Evolutionary conservation across 306 rosid species (phyloP), one percentile per base, ranked within the genome.

Genomic region (Rubus idaeus): DNA sequence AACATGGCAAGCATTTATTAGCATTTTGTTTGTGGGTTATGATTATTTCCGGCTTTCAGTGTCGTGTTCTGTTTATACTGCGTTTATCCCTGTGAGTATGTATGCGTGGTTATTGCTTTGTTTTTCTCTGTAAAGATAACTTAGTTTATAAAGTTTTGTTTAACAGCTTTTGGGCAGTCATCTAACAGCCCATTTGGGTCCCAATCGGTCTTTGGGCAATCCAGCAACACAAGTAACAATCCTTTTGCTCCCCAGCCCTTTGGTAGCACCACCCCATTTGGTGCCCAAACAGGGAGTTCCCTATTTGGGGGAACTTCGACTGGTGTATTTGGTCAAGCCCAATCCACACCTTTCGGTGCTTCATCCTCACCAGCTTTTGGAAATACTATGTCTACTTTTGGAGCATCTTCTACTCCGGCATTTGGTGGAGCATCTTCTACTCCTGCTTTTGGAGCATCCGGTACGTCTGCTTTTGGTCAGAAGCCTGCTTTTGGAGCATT

Each of bases 231-330:
- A 44, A 87, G 35, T 77, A 87, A 57, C 82, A 89, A 89, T 81
- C 97, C 97, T 45, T 92, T 93, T 87, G 91, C 93, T 37, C 88
- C 98, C 16, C 91, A 87, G 69, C 94, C 99, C 10, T 96, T 88
- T 83, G 96, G 97, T 61, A 86, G 83, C 67, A 65, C 97, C 20
- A 77, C 84, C 57, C 97, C 99, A 39, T 92, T 96, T 77, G 99
- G 97, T 62, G 79, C 89, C 8, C 94, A 89, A 75, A 68, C 90
- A 3, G 91, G 93, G 64, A 74, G 83, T 73, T 82, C 94, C 55
- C 57, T 93, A 20, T 96, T 92, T 69, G 98, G 97, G 30, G 96
- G 99, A 75, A 91, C 96, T 75, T 88, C 98, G 46, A 91, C 99
- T 37, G 96, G 98, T 52, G 99, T 91, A 13, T 91, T 92, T 88